These are phyloP conservation scores for Yamadazyma kanchanaburiensis DNA, from an alignment of 1,139 yeast genomes.

Conservation along the genomic window DNA sequence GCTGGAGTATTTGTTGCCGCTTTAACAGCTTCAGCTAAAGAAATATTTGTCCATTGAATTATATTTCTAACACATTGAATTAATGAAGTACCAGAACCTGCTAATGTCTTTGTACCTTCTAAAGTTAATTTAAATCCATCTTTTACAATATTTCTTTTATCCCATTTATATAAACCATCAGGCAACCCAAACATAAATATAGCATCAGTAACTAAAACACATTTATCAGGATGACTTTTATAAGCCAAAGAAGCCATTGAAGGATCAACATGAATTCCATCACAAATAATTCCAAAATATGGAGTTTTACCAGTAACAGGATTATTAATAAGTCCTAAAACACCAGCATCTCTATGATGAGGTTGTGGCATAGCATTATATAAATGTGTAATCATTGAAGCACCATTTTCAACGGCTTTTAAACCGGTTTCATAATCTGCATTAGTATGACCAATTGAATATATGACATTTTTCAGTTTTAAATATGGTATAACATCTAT, in stretches of 20 bases:
- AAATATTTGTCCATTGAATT: constrained; percentile 48
- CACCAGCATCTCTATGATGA: constrained; percentile 61
- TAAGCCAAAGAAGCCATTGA: constrained; percentile 54
- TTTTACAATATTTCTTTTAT: constrained; percentile 46
- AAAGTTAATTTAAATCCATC: constrained; percentile 46
- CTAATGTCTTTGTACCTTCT: constrained; percentile 58
- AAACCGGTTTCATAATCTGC: constrained; percentile 48
- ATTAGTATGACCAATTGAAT: constrained; percentile 58
- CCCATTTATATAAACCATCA: constrained; percentile 53
- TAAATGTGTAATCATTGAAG: constrained; percentile 60
- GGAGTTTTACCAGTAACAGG: constrained; percentile 37
- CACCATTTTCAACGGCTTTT: constrained; percentile 51
- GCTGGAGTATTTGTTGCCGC: constrained; percentile 62
- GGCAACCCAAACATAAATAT: constrained; percentile 53
- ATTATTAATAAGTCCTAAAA: constrained; percentile 50
- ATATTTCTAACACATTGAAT: constrained; percentile 54
- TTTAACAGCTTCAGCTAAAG: constrained; percentile 53
- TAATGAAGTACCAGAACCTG: constrained; percentile 61
- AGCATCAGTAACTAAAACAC: constrained; percentile 62
- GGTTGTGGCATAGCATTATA: constrained; percentile 71
- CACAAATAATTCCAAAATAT: constrained; percentile 57
- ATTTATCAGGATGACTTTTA: constrained; percentile 51
- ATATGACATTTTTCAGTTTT: constrained; percentile 32
- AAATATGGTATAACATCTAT: constrained; percentile 46
- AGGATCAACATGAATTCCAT: constrained; percentile 64